A percentile compares a stretch with the other conserved stretches of the same genome.
phyloP scores from a whole-genome alignment of 805 yeast genomes.

The Saccharomycopsis capsularis region DNA sequence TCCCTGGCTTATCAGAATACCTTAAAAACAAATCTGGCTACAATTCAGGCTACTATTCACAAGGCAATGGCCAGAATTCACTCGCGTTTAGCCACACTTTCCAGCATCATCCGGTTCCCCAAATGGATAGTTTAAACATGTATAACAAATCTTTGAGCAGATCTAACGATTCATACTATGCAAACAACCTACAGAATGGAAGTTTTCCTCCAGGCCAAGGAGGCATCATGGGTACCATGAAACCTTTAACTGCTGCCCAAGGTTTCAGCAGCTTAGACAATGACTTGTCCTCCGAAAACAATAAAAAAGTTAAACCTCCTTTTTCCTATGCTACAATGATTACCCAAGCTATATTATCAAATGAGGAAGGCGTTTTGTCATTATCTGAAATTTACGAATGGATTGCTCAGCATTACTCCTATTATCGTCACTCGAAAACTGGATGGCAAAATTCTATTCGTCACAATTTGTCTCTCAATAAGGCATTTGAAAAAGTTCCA shows the following conservation, averaged over 20 bases:
- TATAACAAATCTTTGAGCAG: not conserved
- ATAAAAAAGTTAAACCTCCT: conserved; percentile 93
- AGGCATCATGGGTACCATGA: not conserved
- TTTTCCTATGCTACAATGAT: conserved; percentile 97
- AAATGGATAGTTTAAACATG: not conserved
- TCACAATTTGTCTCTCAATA: conserved; percentile 83
- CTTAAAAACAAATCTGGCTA: conserved; percentile 23
- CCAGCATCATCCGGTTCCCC: conserved; percentile 21
- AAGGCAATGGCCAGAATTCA: conserved; percentile 22
- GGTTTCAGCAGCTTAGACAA: conserved; percentile 27
- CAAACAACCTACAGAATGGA: not conserved
- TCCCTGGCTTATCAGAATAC: conserved; percentile 24
- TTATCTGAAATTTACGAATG: conserved; percentile 88
- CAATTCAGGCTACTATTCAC: conserved; percentile 20
- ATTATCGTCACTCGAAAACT: conserved; percentile 82
- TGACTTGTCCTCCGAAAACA: conserved; percentile 81
- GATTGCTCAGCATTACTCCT: conserved; percentile 83
- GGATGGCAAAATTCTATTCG: conserved; percentile 98
- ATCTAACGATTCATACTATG: not conserved
- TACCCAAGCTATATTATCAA: conserved; percentile 90
- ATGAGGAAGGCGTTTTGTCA: conserved; percentile 80
- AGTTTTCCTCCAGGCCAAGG: not conserved
- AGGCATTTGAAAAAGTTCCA: conserved; percentile 97
- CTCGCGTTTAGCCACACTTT: conserved; percentile 19
- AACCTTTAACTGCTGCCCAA: conserved; percentile 9